phyloP scores from a whole-genome alignment of 192 early-diverging fungal species.

The Coemansia sp. region DNA sequence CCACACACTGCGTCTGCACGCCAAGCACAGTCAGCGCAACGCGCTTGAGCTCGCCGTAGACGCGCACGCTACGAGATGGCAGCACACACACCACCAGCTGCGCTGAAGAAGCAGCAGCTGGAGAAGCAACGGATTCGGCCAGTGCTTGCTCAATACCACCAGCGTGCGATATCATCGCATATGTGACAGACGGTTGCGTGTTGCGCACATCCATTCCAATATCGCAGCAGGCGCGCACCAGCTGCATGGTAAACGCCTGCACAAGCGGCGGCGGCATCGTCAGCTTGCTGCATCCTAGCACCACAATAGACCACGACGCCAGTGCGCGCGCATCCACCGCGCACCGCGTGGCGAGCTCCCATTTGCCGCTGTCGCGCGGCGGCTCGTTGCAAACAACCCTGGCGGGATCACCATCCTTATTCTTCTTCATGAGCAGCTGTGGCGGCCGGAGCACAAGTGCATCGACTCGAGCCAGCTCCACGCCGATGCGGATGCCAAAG shows the following conservation, averaged over 20 bases:
- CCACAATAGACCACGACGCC: slow-evolving; percentile 24
- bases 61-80: slow-evolving; percentile 4
- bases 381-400: neutral
- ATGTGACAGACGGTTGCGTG: slow-evolving; percentile 17
- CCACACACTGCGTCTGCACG: slow-evolving; percentile 57
- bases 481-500: slow-evolving; percentile 20
- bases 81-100: slow-evolving; percentile 41
- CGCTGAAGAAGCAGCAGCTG: neutral
- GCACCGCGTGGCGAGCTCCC: neutral
- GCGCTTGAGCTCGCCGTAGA: slow-evolving; percentile 60
- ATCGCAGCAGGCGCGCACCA: slow-evolving; percentile 13
- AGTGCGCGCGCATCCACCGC: slow-evolving; percentile 10
- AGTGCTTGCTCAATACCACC: slow-evolving; percentile 8
- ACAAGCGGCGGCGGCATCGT: neutral
- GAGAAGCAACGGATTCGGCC: neutral
- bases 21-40: slow-evolving; percentile 53
- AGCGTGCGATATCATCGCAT: neutral
- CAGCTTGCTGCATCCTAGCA: slow-evolving; percentile 18
- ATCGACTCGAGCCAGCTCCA: slow-evolving; percentile 5
- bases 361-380: neutral
- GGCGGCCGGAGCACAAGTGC: slow-evolving; percentile 18
- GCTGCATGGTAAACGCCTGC: slow-evolving; percentile 18
- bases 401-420: neutral
- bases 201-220: slow-evolving; percentile 22
- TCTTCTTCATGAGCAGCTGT: neutral